Evolutionary conservation across 2,329 filamentous ascomycete genomes (phyloP).

Genomic region (Ophiocordyceps camponoti-saundersi): DNA sequence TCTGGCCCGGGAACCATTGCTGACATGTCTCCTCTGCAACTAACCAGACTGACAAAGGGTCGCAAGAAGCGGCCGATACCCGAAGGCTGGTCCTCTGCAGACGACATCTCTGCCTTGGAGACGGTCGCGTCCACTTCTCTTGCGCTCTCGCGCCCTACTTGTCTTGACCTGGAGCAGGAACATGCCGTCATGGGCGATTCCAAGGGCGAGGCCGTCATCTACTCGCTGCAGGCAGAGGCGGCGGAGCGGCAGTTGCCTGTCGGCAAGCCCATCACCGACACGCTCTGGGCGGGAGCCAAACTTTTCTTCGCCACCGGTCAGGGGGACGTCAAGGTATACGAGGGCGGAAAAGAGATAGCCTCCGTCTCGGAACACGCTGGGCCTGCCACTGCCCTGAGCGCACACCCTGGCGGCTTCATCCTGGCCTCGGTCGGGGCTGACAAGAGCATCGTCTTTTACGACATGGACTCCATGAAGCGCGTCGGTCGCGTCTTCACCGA

Average conservation of each 20-base stretch:
- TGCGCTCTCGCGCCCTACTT: slow-evolving; percentile 29
- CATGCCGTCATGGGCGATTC: slow-evolving; percentile 58
- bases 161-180: slow-evolving; percentile 35
- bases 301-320: slow-evolving; percentile 58
- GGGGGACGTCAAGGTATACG: slow-evolving; percentile 66
- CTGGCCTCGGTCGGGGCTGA: slow-evolving; percentile 78
- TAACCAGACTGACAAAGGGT: slow-evolving; percentile 60
- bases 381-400: slow-evolving; percentile 55
- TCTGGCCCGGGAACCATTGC: background rate
- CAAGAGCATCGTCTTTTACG: slow-evolving; percentile 86
- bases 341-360: slow-evolving; percentile 50
- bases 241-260: slow-evolving; percentile 51
- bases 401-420: slow-evolving; percentile 71
- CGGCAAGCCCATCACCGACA: slow-evolving; percentile 49
- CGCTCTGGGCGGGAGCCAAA: slow-evolving; percentile 47
- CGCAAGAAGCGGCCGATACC: slow-evolving; percentile 82
- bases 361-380: slow-evolving; percentile 72
- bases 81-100: slow-evolving; percentile 64
- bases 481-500: slow-evolving; percentile 69
- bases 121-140: slow-evolving; percentile 26
- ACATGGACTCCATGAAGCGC: slow-evolving; percentile 48
- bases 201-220: slow-evolving; percentile 60
- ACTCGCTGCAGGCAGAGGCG: slow-evolving; percentile 51
- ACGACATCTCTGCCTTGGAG: slow-evolving; percentile 42
- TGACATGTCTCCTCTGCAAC: background rate